Conservation (phyloP, 768 basidiomycete species). For the Lyophyllum shimeji region DNA sequence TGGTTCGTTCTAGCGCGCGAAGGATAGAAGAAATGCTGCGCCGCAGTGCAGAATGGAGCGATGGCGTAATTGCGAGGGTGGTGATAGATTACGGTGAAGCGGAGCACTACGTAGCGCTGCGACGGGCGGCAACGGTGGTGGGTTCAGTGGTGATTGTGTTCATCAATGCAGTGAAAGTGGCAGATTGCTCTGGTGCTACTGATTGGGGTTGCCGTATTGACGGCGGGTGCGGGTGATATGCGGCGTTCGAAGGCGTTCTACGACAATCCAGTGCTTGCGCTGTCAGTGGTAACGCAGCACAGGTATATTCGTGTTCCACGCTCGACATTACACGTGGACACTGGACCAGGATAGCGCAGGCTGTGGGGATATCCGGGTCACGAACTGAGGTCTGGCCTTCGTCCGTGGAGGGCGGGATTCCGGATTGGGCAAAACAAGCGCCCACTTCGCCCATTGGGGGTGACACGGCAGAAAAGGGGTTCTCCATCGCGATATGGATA, state of each 20-base stretch:
- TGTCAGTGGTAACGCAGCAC: neutral
- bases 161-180: neutral
- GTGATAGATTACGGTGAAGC: neutral
- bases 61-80: too few relatives aligned
- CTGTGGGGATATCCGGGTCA: neutral
- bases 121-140: neutral
- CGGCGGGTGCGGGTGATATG: neutral
- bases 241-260: neutral
- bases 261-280: neutral
- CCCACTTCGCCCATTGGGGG: neutral
- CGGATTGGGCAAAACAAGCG: neutral
- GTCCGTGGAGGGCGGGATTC: conserved; percentile 2
- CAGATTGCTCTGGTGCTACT: neutral
- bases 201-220: neutral
- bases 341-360: neutral
- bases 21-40: neutral
- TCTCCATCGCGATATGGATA: neutral
- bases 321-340: neutral
- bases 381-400: conserved; percentile 2
- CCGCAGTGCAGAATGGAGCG: neutral
- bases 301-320: conserved; percentile 1
- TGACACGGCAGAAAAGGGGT: neutral
- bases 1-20: neutral
- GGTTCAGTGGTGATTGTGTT: neutral
- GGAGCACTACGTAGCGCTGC: neutral